These are phyloP conservation scores for Gardenia jasminoides DNA, from an alignment of 257 asterid genomes.

Conservation along the genomic window DNA sequence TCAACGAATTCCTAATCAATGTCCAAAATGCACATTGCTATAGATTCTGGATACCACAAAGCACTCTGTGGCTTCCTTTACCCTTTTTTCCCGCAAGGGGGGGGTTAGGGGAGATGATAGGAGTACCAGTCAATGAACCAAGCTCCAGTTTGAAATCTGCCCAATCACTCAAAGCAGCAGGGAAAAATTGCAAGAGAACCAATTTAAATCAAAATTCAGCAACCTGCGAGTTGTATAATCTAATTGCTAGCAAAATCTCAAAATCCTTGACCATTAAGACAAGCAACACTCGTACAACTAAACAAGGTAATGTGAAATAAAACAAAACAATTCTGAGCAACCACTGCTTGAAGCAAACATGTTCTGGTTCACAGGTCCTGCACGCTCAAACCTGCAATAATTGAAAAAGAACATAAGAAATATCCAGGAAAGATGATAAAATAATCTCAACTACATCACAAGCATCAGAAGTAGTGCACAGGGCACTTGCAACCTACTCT, in stretches of 20 bases:
- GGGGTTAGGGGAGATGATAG: background rate
- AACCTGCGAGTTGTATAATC: background rate
- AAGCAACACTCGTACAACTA: background rate
- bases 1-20: no score
- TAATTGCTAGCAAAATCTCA: background rate
- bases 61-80: background rate
- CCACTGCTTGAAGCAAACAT: background rate
- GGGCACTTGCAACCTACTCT: background rate
- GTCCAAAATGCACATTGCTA: background rate
- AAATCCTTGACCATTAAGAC: background rate
- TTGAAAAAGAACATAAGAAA: background rate
- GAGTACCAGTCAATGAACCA: background rate
- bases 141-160: background rate
- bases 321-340: background rate
- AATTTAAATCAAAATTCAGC: background rate
- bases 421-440: no score
- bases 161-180: background rate
- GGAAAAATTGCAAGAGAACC: background rate
- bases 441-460: background rate
- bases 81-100: background rate
- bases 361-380: conserved; percentile 26
- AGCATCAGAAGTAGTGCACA: background rate
- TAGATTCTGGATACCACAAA: background rate
- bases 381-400: conserved; percentile 32
- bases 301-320: background rate